Conservation (phyloP, 257 asterid species). For the Hygrophila difformis region DNA sequence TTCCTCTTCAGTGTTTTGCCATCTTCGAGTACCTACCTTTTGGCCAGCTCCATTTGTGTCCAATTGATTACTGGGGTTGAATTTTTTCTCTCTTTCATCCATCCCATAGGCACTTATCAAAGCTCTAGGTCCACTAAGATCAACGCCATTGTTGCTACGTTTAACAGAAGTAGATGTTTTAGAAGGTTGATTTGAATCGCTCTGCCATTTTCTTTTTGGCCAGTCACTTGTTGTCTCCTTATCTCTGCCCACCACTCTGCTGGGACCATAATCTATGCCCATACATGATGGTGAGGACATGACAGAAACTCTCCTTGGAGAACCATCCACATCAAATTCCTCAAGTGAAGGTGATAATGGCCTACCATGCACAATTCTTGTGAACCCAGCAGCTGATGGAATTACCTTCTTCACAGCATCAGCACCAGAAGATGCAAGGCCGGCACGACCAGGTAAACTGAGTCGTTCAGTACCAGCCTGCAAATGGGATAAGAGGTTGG, state of each 20-base stretch:
- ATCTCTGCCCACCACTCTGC: constrained; percentile 42
- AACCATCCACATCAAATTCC: constrained; percentile 35
- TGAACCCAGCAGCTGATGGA: constrained; percentile 40
- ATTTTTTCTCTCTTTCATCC: constrained; percentile 60
- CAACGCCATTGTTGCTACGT: constrained; percentile 34
- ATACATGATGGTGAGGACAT: constrained; percentile 52
- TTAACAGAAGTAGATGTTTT: constrained; percentile 39
- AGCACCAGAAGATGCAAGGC: constrained; percentile 29
- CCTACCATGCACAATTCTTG: constrained; percentile 35
- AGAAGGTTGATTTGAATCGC: constrained; percentile 35
- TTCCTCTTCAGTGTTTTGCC: constrained; percentile 95
- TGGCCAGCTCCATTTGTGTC: constrained; percentile 42
- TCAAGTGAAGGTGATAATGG: constrained; percentile 54
- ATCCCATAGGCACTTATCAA: constrained; percentile 93
- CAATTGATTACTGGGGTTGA: constrained; percentile 31
- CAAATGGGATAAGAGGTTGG: constrained; percentile 23
- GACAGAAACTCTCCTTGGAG: constrained; percentile 45
- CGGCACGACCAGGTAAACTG: constrained; percentile 47
- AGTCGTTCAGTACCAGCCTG: constrained; percentile 62
- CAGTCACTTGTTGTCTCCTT: constrained; percentile 45
- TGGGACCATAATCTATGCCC: constrained; percentile 41
- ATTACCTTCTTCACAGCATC: constrained; percentile 33
- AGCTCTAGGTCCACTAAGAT: constrained; percentile 84
- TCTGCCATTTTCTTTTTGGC: constrained; percentile 45
- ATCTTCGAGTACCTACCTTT: constrained; percentile 35